Base-by-base conservation (phyloP, 768 basidiomycete species). In the Pisolithus marmoratus region DNA sequence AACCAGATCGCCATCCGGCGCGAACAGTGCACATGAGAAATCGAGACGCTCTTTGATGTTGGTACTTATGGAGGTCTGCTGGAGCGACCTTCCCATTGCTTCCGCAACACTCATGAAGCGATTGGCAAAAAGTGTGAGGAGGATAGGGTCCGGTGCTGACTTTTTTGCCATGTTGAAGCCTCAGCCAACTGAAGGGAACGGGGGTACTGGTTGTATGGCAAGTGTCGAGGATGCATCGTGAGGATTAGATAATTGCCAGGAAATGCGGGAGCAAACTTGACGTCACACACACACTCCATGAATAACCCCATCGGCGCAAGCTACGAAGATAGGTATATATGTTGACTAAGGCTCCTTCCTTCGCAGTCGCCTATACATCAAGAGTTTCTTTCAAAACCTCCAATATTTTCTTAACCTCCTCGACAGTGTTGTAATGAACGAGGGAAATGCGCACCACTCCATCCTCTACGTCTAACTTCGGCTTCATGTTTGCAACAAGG, bases 51-150 rank as follows among this genome's bases (percentile, higher is more conserved):
- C 94, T 70, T 94, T 95, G 77, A 95, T 95, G 63, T 97, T 94
- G 15, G 92, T 94, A 63, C 87, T 69, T 61, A 94, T 94, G 3
- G 92, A 84, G 0, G 93, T 94, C 66, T 94, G 89, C 66, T 88
- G 90, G 22, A 94, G 73, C 0, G 89, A 89, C 46, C 89, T 77
- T 9, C 93, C 94, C 93, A 95, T 96, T 9, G 93, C 93, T 65
- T 95, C 93, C 8, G 93, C 93, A 19, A 97, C 90, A 60, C 90
- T 90, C 94, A 97, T 97, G 72, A 97, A 94, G 41, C 94, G 87
- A 62, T 96, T 94, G 11, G 92, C 90, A 60, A 96, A 97, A 48
- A 98, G 81, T 1, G 92, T 91, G 43, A 96, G 75, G 27, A 93
- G 73, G 57, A 94, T 90, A 0, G 91, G 89, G 65, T 95, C 93